A percentile compares a stretch with the other conserved stretches of the same genome.
Conservation (phyloP, 768 basidiomycete genomes). For the Trametes cubensis region DNA sequence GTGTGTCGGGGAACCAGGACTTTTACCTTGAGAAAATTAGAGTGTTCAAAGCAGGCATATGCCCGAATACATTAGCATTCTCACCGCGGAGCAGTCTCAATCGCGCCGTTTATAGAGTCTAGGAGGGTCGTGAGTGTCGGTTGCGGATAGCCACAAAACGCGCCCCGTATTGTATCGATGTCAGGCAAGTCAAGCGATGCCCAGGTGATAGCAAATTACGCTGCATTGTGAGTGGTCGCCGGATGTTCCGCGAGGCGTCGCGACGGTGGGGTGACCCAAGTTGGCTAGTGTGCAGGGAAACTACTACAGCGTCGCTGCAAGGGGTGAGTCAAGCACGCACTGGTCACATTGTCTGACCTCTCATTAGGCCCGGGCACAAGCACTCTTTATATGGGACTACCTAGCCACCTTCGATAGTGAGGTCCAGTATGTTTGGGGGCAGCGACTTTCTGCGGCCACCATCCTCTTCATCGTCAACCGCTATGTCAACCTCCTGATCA, state of each 20-base stretch:
- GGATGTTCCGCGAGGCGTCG: no score
- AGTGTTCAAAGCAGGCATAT: slow-evolving; percentile 80
- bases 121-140: neutral
- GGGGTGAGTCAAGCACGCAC: slow-evolving; percentile 13
- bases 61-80: slow-evolving; percentile 76
- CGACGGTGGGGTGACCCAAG: neutral
- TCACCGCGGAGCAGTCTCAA: neutral
- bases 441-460: slow-evolving; percentile 16
- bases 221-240: slow-evolving; percentile 11
- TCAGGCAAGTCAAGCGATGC: neutral
- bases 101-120: neutral
- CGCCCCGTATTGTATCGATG: neutral
- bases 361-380: neutral
- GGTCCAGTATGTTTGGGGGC: slow-evolving; percentile 25
- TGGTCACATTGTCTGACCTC: no score
- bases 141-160: neutral
- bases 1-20: slow-evolving; percentile 74
- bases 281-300: slow-evolving; percentile 16
- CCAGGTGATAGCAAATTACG: slow-evolving; percentile 8
- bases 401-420: slow-evolving; percentile 22
- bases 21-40: slow-evolving; percentile 84
- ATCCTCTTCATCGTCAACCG: slow-evolving; percentile 26
- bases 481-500: slow-evolving; percentile 26
- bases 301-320: slow-evolving; percentile 21
- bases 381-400: slow-evolving; percentile 27